Evolutionary conservation across 73 alveolate species (phyloP), one percentile per base, ranked within the genome.

Genomic region (Breviolum minutum): DNA sequence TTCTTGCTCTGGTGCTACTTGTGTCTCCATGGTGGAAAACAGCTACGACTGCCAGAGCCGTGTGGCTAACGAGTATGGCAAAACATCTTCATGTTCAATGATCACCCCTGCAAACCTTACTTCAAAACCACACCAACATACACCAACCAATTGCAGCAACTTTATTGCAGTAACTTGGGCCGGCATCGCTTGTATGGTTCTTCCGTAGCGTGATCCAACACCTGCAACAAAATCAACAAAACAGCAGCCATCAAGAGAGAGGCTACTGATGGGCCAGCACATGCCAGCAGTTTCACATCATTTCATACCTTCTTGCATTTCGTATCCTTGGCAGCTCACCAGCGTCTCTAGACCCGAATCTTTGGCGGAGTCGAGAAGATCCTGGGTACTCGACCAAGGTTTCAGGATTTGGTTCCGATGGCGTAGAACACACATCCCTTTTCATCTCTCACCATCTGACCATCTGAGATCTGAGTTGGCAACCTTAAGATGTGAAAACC

Each of bases 161-260:
- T 40, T 40, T 40, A 40, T 40, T 3, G 54, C 54, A 40, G 54
- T 40, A 40, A 68, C 24, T 14, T 22, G 24, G 77, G 77, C 77
- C 77, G 83, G 63, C 6, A 27, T 26, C 61, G 79, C 98, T 68
- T 74, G 90, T 54, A 92, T 24, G 98, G 98, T 89, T 92, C 98
- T 61, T 92, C 98, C 7, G 98, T 92, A n/a, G 98, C 88, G 27
- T 92, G 98, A 84, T 76, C 91, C 80, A 92, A 74, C 11, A 92
- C 97, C 97, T 90, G 22, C 22, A 13, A 30, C 81, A 71, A 20
- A 71, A 30, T 30, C 54, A 40, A 40, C 54, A 3, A 40, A 40
- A 40, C 54, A 40, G 54, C 54, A 40, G 3, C 0, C 54, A 40
- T 40, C 54, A 40, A 40, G 54, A 40, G 54, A 40, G 54, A 40